phyloP scores from a whole-genome alignment of 345 rosid genomes.

The Cardamine occulta region DNA sequence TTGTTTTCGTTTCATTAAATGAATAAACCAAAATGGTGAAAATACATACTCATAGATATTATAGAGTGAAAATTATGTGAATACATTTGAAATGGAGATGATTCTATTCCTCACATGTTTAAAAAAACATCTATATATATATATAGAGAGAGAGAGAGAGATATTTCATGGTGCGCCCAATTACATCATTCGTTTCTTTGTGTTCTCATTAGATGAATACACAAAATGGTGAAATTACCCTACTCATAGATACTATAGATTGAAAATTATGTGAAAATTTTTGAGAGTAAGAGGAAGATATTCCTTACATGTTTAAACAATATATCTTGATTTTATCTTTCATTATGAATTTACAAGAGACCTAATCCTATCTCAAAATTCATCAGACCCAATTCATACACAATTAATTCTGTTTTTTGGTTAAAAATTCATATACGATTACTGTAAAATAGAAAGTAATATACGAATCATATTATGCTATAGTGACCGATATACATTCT shows the following conservation, averaged over 20 bases:
- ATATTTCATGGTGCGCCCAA: not conserved
- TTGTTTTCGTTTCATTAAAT: not conserved
- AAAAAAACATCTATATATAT: too few relatives aligned
- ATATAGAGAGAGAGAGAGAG: too few relatives aligned
- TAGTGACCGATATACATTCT: not conserved
- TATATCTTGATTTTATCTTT: not conserved
- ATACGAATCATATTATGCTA: not conserved
- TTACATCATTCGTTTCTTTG: slow-evolving; percentile 3
- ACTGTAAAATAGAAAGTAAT: not conserved
- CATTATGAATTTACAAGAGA: slow-evolving; percentile 1
- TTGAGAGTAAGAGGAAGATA: not conserved
- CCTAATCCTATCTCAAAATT: not conserved
- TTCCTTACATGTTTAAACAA: not conserved
- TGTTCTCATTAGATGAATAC: not conserved
- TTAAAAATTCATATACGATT: not conserved
- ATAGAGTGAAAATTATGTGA: not conserved
- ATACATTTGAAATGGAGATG: not conserved
- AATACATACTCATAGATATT: not conserved
- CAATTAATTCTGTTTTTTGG: not conserved
- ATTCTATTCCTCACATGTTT: not conserved
- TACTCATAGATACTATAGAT: too few relatives aligned
- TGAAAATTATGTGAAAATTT: not conserved
- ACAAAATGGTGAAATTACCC: not conserved
- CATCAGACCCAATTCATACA: not conserved
- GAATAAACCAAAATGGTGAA: not conserved